Conservation (phyloP, 1,139 yeast genomes). For the Suhomyces terraborum region DNA sequence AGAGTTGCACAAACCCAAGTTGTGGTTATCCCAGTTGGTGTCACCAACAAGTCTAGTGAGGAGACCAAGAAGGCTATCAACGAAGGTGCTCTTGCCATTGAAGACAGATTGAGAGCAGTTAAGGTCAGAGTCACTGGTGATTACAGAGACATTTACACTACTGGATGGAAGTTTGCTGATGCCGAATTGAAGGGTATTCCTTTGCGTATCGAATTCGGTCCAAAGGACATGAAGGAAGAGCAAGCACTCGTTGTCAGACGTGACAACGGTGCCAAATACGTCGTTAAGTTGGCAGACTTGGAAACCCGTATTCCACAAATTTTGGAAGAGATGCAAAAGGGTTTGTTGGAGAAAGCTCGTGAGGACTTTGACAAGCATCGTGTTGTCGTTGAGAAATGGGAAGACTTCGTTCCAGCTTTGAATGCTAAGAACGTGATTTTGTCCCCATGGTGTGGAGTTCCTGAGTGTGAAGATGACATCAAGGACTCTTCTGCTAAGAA, state of each 20-base stretch:
- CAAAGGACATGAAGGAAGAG: slow-evolving; percentile 81
- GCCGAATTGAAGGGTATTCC: slow-evolving; percentile 98
- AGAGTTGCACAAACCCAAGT: slow-evolving; percentile 92
- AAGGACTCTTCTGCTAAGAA: slow-evolving; percentile 89
- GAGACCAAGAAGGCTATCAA: slow-evolving; percentile 72
- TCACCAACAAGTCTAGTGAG: slow-evolving; percentile 80
- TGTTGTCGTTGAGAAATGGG: slow-evolving; percentile 79
- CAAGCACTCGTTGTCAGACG: slow-evolving; percentile 92
- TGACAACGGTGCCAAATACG: slow-evolving; percentile 76
- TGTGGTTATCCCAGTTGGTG: slow-evolving; percentile 92
- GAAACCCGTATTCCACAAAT: slow-evolving; percentile 71
- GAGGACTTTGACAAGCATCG: slow-evolving; percentile 80
- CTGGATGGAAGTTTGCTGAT: slow-evolving; percentile 99
- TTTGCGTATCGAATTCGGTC: slow-evolving; percentile 91
- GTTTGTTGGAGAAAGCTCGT: slow-evolving; percentile 77
- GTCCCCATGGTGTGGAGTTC: slow-evolving; percentile 97
- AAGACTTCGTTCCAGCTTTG: slow-evolving; percentile 89
- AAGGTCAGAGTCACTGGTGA: slow-evolving; percentile 82
- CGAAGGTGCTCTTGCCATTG: slow-evolving; percentile 70
- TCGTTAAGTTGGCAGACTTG: slow-evolving; percentile 65
- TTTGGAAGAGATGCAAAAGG: slow-evolving; percentile 78
- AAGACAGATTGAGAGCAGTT: slow-evolving; percentile 52
- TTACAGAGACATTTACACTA: slow-evolving; percentile 90
- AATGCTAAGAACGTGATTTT: slow-evolving; percentile 87
- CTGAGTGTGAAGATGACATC: slow-evolving; percentile 95